Evolutionary conservation across 495 filamentous ascomycete species (phyloP), one percentile per base, ranked within the genome.

Genomic region (Penicillium manginii): DNA sequence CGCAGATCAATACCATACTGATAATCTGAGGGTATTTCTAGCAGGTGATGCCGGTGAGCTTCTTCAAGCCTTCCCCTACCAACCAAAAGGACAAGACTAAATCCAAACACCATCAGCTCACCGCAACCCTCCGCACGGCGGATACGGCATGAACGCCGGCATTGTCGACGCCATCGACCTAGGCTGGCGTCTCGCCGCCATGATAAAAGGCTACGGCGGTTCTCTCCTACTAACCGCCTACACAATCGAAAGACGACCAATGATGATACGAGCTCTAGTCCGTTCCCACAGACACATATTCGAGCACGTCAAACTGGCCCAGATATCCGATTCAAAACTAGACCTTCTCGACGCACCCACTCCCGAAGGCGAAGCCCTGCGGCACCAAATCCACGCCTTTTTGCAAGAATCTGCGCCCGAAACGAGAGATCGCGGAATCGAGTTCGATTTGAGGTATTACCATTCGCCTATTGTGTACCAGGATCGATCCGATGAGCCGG

Each of bases 81-180:
- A n/a, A n/a, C n/a, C n/a, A n/a, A n/a, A n/a, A n/a, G n/a, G n/a
- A n/a, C n/a, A n/a, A n/a, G n/a, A n/a, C n/a, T n/a, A n/a, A n/a
- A n/a, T n/a, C n/a, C n/a, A n/a, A n/a, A n/a, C n/a, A n/a, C 11
- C 11, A 61, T 71, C 63, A 39, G 80, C 81, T 0, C 83, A 86
- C 57, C 77, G 74, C 29, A 78, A 79, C 59, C 75, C 73, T 37
- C 83, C 83, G 0, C 74, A 69, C 45, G 73, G 70, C 19, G 71
- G 71, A 10, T 70, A 71, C 33, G 71, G 71, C 4, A 65, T 75
- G 63, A 73, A 75, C 47, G 71, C 54, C 49, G 71, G 71, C 11
- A 18, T 75, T 10, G 65, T 37, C 18, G 73, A 75, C 51, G 69
- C 71, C 4, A 12, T 67, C 22, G 61, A 63, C 26, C 57, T 73